Conservation (phyloP, 495 filamentous ascomycete species). For the Aspergillus bertholletiae region DNA sequence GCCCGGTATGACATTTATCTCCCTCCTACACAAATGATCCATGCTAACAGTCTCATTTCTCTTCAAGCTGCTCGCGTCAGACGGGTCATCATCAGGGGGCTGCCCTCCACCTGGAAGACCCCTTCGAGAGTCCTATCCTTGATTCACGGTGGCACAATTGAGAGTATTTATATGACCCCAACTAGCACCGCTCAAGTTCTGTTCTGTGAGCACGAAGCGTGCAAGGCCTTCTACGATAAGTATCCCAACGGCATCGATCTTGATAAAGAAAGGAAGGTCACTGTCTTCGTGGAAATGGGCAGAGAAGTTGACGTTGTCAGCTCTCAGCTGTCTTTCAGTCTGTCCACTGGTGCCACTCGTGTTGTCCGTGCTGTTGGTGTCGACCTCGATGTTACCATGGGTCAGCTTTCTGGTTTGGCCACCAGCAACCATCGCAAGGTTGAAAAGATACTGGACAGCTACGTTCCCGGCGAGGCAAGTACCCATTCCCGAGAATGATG, state of each 20-base stretch:
- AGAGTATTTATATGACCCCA: slow-evolving; percentile 21
- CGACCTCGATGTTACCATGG: slow-evolving; percentile 28
- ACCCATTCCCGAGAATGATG: background rate
- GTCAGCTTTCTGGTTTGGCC: slow-evolving; percentile 27
- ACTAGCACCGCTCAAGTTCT: slow-evolving; percentile 28
- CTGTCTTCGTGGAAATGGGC: slow-evolving; percentile 31
- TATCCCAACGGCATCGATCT: slow-evolving; percentile 44
- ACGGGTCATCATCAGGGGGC: slow-evolving; percentile 33
- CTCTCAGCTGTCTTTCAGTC: slow-evolving; percentile 28
- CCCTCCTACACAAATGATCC: background rate
- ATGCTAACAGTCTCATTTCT: slow-evolving; percentile 10
- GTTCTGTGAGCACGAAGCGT: slow-evolving; percentile 39
- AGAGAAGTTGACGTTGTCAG: slow-evolving; percentile 35
- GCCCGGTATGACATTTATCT: slow-evolving; percentile 20
- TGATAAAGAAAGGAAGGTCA: slow-evolving; percentile 17
- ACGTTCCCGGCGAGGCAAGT: slow-evolving; percentile 30
- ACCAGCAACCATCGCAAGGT: slow-evolving; percentile 27
- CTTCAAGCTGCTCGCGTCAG: slow-evolving; percentile 27
- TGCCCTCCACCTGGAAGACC: slow-evolving; percentile 27
- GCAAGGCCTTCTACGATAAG: slow-evolving; percentile 34
- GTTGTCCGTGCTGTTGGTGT: slow-evolving; percentile 38
- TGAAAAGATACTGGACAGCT: slow-evolving; percentile 34
- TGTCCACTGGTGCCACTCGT: slow-evolving; percentile 34
- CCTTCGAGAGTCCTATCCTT: slow-evolving; percentile 36
- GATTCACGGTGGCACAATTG: slow-evolving; percentile 43